Conservation (phyloP, 768 basidiomycete genomes). For the Thelephora ganbajun region DNA sequence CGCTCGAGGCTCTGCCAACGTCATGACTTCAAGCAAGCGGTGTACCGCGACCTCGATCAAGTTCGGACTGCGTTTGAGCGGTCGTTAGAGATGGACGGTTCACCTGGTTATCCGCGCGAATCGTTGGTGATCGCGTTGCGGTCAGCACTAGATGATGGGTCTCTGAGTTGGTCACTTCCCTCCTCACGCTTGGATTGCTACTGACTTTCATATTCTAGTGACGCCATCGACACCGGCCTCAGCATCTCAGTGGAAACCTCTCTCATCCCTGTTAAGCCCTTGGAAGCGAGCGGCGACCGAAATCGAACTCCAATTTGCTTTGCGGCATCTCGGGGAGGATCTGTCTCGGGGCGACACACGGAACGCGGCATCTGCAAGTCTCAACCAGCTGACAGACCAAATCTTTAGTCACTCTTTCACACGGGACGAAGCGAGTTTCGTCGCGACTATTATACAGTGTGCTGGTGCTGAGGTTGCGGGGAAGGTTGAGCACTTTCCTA, state of each 20-base stretch:
- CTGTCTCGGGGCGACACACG: conserved; percentile 41
- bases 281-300: conserved; percentile 78
- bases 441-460: conserved; percentile 69
- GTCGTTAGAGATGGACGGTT: conserved; percentile 25
- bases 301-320: conserved; percentile 62
- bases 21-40: conserved; percentile 59
- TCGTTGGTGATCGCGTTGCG: conserved; percentile 53
- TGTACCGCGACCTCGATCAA: conserved; percentile 60
- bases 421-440: conserved; percentile 68
- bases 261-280: conserved; percentile 58
- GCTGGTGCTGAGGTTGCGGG: conserved; percentile 50
- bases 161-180: conserved; percentile 29
- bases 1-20: conserved; percentile 47
- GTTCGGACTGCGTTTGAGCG: conserved; percentile 58
- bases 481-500: conserved; percentile 31
- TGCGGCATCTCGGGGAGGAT: conserved; percentile 60
- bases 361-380: conserved; percentile 39
- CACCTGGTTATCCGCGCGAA: conserved; percentile 29
- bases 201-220: not conserved
- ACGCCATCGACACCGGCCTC: conserved; percentile 27
- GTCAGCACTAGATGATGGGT: conserved; percentile 48
- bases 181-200: not conserved
- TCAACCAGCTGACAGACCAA: conserved; percentile 52
- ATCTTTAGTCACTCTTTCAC: conserved; percentile 64
- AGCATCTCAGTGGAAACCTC: conserved; percentile 39